A percentile compares a stretch with the other conserved stretches of the same genome.
Conservation (phyloP, 805 yeast genomes). For the Yamadazyma laniorum region DNA sequence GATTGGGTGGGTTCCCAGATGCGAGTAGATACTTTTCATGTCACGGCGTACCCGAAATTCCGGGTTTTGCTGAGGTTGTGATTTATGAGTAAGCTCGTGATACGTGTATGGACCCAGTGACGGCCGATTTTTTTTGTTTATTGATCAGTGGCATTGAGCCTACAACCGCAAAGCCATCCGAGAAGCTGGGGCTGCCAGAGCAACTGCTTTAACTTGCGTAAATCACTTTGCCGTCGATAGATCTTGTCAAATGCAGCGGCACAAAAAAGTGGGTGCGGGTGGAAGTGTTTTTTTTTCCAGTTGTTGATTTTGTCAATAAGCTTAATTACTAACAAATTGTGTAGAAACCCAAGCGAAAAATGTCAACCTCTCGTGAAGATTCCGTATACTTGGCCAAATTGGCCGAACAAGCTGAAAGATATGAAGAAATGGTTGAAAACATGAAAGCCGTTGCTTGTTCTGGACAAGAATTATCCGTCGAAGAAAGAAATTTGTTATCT, state of each 20-base stretch:
- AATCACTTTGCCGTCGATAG: not conserved
- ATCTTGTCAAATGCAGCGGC: not conserved
- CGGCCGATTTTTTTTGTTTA: no score
- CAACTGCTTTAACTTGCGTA: no score
- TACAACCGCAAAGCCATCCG: no score
- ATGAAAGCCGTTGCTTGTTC: slow-evolving; percentile 97
- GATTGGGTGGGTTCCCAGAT: no score
- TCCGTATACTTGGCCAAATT: slow-evolving; percentile 96
- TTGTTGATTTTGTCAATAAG: not conserved
- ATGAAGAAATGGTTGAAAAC: slow-evolving; percentile 98
- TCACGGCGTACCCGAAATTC: no score
- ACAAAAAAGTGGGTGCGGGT: not conserved
- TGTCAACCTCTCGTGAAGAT: slow-evolving; percentile 93
- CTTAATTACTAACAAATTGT: slow-evolving; percentile 6
- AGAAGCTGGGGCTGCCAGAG: no score
- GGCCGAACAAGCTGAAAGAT: slow-evolving; percentile 99
- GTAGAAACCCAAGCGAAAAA: slow-evolving; percentile 19
- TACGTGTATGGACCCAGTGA: no score
- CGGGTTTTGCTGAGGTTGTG: no score
- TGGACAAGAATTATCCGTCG: slow-evolving; percentile 93
- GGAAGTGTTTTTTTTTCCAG: slow-evolving; percentile 1
- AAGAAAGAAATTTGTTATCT: slow-evolving; percentile 94
- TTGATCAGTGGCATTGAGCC: no score
- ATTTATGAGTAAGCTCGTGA: no score
- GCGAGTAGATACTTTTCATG: no score